A percentile compares a stretch with the other conserved stretches of the same genome.
Evolutionary conservation across 2,329 filamentous ascomycete genomes (phyloP).

Genomic region (Cladosporium halotolerans): DNA sequence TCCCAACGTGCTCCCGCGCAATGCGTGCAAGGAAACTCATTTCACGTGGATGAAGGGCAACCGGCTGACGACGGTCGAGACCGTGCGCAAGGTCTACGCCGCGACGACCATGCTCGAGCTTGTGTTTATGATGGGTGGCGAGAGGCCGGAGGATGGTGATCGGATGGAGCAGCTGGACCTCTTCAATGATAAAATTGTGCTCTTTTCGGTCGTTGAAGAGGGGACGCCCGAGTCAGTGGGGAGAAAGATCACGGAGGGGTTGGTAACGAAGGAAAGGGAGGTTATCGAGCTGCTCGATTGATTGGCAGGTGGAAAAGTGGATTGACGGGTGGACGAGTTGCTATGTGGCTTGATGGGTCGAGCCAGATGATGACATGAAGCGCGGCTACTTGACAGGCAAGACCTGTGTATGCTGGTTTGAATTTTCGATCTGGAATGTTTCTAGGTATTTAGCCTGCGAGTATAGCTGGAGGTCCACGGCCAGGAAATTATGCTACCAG

Average conservation of each 20-base stretch:
- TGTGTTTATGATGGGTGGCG: constrained; percentile 20
- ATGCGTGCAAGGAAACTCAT: constrained; percentile 15
- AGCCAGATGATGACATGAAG: no score
- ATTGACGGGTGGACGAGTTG: no score
- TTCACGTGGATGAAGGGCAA: constrained; percentile 31
- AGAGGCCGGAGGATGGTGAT: constrained; percentile 17
- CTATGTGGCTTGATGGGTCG: no score
- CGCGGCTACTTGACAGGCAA: no score
- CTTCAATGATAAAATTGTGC: constrained; percentile 26
- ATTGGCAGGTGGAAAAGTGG: neutral
- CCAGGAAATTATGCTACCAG: no score
- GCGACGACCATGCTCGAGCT: constrained; percentile 17
- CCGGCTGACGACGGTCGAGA: constrained; percentile 26
- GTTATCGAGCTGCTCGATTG: constrained; percentile 16
- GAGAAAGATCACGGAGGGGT: constrained; percentile 16
- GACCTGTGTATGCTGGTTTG: no score
- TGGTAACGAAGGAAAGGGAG: constrained; percentile 10
- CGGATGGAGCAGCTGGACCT: constrained; percentile 26
- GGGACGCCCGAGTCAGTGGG: constrained; percentile 8
- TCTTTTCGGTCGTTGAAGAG: constrained; percentile 22
- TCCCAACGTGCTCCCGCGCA: neutral
- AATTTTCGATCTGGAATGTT: no score
- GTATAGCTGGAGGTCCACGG: no score
- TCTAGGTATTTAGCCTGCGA: no score
- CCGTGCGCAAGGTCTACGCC: constrained; percentile 25